phyloP scores from a whole-genome alignment of 2,329 filamentous ascomycete genomes.

The Sporothrix brasiliensis region DNA sequence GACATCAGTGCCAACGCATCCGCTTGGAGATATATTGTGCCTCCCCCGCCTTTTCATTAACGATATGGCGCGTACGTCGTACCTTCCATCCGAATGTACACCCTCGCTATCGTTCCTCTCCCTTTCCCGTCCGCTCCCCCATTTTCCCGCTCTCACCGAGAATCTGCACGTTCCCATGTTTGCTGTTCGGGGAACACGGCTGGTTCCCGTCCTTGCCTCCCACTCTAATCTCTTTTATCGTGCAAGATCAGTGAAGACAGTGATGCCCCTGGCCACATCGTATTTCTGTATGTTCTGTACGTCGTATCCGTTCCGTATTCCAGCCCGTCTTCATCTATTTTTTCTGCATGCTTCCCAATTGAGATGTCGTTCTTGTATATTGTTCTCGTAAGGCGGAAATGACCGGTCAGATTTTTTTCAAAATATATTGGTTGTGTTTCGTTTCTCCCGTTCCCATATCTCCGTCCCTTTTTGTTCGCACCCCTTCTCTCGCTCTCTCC shows the following conservation, averaged over 20 bases:
- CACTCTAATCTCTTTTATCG: not conserved
- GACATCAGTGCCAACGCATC: constrained; percentile 6
- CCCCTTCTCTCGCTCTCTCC: not conserved
- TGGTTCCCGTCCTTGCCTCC: not conserved
- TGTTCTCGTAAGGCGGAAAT: constrained; percentile 15
- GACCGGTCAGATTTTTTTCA: constrained; percentile 5
- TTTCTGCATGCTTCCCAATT: not conserved
- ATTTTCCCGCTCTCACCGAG: constrained; percentile 12
- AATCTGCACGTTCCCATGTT: constrained; percentile 12
- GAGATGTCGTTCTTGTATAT: not conserved
- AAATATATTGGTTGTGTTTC: not conserved
- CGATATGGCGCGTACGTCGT: not conserved
- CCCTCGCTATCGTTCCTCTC: not conserved
- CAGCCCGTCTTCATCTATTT: constrained; percentile 20
- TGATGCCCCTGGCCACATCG: not conserved
- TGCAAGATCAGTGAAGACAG: not conserved
- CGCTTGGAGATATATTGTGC: not conserved
- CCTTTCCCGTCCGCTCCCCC: not conserved
- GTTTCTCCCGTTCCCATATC: constrained; percentile 16
- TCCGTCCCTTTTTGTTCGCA: not conserved
- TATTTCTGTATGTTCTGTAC: not conserved
- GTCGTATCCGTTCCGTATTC: not conserved
- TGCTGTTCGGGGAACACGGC: constrained; percentile 14
- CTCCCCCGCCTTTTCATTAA: constrained; percentile 13
- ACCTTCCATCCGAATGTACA: not conserved